These are phyloP conservation scores for Pythium folliculosum DNA, from an alignment of 352 stramenopile genomes.

Conservation along the genomic window DNA sequence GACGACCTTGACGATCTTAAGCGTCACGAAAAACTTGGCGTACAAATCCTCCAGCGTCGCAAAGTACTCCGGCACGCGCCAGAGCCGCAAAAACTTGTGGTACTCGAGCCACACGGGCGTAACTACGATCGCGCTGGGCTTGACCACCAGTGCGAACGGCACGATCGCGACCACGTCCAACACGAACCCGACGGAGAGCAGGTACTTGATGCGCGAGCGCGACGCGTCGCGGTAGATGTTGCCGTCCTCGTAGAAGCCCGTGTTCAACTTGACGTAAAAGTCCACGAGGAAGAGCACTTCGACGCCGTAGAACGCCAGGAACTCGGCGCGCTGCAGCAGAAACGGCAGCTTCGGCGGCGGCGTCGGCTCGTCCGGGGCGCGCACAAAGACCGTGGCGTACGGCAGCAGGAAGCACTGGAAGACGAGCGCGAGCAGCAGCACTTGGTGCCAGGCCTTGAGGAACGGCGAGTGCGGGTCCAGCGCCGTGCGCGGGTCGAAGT, in stretches of 20 bases:
- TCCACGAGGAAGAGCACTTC: slow-evolving; percentile 52
- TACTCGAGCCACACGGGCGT: slow-evolving; percentile 41
- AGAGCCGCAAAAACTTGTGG: slow-evolving; percentile 54
- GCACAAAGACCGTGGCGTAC: slow-evolving; percentile 37
- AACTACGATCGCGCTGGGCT: not conserved
- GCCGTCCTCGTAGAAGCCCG: slow-evolving; percentile 57
- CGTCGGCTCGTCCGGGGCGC: not conserved
- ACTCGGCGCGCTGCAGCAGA: slow-evolving; percentile 18
- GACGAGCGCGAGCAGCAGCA: slow-evolving; percentile 46
- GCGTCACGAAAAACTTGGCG: slow-evolving; percentile 45
- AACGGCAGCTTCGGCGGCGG: slow-evolving; percentile 5
- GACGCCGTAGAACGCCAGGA: slow-evolving; percentile 35
- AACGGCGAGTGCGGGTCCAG: slow-evolving; percentile 51
- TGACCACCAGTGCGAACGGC: slow-evolving; percentile 38
- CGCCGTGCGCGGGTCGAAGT: slow-evolving; percentile 45
- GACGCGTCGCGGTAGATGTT: slow-evolving; percentile 47
- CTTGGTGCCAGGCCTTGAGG: slow-evolving; percentile 52
- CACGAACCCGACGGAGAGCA: slow-evolving; percentile 43
- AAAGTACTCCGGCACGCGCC: slow-evolving; percentile 47
- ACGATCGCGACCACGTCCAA: slow-evolving; percentile 46
- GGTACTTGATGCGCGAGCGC: slow-evolving; percentile 43
- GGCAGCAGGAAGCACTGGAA: slow-evolving; percentile 56
- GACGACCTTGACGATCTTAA: slow-evolving; percentile 59
- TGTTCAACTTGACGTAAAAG: slow-evolving; percentile 61
- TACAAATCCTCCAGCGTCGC: slow-evolving; percentile 57